Evolutionary conservation across 345 rosid genomes (phyloP).

Genomic region (Geranium rotundifolium): DNA sequence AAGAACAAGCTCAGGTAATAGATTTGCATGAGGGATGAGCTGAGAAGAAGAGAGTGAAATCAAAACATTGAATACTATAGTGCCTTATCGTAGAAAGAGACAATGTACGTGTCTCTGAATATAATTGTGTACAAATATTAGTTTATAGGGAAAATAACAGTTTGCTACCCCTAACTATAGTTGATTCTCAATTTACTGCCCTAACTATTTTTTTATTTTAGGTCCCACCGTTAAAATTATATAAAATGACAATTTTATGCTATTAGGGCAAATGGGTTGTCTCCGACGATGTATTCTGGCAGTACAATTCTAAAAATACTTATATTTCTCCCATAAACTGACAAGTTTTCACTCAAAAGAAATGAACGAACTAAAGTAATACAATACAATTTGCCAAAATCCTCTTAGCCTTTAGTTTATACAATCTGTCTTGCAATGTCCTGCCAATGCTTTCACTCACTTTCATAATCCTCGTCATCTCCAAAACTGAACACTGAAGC

Average conservation of each 20-base stretch:
- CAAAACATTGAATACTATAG: conserved; percentile 9
- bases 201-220: no score
- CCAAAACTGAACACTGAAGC: conserved; percentile 84
- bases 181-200: no score
- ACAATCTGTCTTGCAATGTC: not conserved
- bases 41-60: conserved; percentile 8
- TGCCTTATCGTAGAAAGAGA: not conserved
- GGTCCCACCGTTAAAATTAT: no score
- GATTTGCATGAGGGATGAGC: conserved; percentile 5
- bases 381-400: not conserved
- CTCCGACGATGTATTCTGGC: no score
- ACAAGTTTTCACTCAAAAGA: not conserved
- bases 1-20: not conserved
- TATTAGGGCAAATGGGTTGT: no score
- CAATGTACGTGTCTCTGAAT: not conserved
- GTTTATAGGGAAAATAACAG: no score
- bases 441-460: conserved; percentile 27
- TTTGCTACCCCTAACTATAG: no score
- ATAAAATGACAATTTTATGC: no score
- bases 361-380: no score
- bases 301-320: no score
- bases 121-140: conserved; percentile 1
- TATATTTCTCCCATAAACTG: not conserved
- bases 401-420: not conserved
- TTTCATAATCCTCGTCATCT: conserved; percentile 74